These are phyloP conservation scores for Silene noctiflora DNA, from an alignment of 179 eudicot genomes.

Conservation along the genomic window DNA sequence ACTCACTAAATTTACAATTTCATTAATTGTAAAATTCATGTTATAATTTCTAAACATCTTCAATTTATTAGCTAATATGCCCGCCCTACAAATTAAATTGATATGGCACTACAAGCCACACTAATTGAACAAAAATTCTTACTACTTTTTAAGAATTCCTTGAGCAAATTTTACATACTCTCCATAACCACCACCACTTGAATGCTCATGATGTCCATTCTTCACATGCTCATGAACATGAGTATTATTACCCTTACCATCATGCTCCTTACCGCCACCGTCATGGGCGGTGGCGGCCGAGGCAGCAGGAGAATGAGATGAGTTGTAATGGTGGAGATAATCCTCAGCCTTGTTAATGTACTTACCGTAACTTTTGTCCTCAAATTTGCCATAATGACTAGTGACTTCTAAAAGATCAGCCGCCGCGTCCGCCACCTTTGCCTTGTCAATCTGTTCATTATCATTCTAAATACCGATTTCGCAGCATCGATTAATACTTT, in stretches of 20 bases:
- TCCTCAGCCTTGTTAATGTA: slow-evolving; percentile 41
- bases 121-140: no score
- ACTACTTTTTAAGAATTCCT: slow-evolving; percentile 1
- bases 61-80: no score
- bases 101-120: no score
- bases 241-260: slow-evolving; percentile 23
- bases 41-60: no score
- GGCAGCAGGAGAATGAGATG: slow-evolving; percentile 21
- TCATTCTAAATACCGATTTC: slow-evolving; percentile 27
- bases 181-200: slow-evolving; percentile 19
- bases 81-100: no score
- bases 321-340: slow-evolving; percentile 37
- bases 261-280: background rate
- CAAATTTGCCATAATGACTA: slow-evolving; percentile 35
- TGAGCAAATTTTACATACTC: slow-evolving; percentile 26
- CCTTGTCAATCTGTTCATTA: slow-evolving; percentile 34
- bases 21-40: no score
- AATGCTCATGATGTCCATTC: no score
- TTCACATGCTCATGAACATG: slow-evolving; percentile 15
- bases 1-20: no score
- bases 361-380: slow-evolving; percentile 39
- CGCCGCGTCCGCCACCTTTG: slow-evolving; percentile 34
- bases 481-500: slow-evolving; percentile 40
- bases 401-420: slow-evolving; percentile 41
- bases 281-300: background rate